phyloP scores from a whole-genome alignment of 345 rosid genomes.

The Brassica carinata region DNA sequence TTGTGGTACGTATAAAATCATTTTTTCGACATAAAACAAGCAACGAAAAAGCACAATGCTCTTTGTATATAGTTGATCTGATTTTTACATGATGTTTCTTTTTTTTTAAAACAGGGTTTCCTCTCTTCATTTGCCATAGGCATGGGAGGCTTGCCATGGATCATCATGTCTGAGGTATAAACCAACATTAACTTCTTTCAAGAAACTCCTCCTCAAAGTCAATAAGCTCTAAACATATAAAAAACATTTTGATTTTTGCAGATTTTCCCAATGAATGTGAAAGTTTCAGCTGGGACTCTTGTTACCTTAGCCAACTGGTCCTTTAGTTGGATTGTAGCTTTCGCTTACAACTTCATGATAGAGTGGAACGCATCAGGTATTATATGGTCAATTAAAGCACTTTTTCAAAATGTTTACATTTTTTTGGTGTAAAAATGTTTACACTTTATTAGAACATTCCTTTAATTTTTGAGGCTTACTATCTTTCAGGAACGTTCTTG shows the following conservation, averaged over 20 bases:
- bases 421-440: not conserved
- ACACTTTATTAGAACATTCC: not conserved
- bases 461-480: not conserved
- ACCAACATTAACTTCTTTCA: not conserved
- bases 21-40: not conserved
- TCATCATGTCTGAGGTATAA: constrained; percentile 71
- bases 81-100: not conserved
- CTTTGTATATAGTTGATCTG: not conserved
- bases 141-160: constrained; percentile 61
- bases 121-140: constrained; percentile 43
- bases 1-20: constrained; percentile 35
- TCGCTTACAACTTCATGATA: constrained; percentile 54
- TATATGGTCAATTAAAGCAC: not conserved
- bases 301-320: constrained; percentile 49
- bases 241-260: constrained; percentile 4
- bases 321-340: constrained; percentile 51
- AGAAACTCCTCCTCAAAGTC: not conserved
- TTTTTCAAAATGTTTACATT: too few relatives aligned
- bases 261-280: constrained; percentile 59
- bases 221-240: not conserved
- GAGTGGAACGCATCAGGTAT: constrained; percentile 58
- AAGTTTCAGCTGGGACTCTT: constrained; percentile 65
- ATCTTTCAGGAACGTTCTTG: constrained; percentile 59
- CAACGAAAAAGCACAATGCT: not conserved
- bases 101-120: constrained; percentile 41